Evolutionary conservation across 1,284 basidiomycete species (phyloP).

Genomic region (Neolentinus lepideus): DNA sequence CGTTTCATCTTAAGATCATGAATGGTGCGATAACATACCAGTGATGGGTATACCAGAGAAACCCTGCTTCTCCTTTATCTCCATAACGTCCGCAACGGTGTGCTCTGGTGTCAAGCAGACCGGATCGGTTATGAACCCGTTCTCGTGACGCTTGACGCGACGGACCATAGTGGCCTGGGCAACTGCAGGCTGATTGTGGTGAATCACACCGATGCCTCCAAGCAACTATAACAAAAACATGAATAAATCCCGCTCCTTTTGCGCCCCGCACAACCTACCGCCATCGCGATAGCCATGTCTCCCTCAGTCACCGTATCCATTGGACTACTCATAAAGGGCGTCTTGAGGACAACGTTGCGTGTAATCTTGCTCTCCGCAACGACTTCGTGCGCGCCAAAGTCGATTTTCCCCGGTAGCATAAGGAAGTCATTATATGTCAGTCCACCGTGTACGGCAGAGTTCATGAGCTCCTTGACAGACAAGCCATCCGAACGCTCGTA

Average conservation of each 20-base stretch:
- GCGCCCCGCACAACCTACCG: conserved; percentile 42
- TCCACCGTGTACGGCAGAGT: conserved; percentile 84
- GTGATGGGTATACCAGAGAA: conserved; percentile 99
- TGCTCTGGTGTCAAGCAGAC: conserved; percentile 78
- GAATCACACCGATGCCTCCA: conserved; percentile 97
- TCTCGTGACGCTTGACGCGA: conserved; percentile 97
- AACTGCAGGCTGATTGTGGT: conserved; percentile 90
- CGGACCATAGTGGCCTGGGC: conserved; percentile 96
- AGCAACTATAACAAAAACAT: conserved; percentile 52
- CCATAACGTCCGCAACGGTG: conserved; percentile 85
- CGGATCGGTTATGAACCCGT: conserved; percentile 97
- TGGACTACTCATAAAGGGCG: conserved; percentile 95
- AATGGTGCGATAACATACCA: conserved; percentile 45
- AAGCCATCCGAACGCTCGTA: conserved; percentile 86
- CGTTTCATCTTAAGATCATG: conserved; percentile 37
- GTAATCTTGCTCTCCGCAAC: conserved; percentile 85
- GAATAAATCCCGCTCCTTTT: conserved; percentile 12
- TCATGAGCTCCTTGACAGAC: conserved; percentile 82
- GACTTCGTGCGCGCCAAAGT: conserved; percentile 84
- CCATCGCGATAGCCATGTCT: conserved; percentile 96
- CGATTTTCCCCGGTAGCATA: conserved; percentile 92
- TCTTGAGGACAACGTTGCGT: conserved; percentile 89
- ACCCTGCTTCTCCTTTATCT: conserved; percentile 88
- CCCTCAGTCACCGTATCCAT: conserved; percentile 99
- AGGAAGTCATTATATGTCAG: conserved; percentile 97